Conservation (phyloP, 306 rosid genomes). For the Prosopis cineraria region DNA sequence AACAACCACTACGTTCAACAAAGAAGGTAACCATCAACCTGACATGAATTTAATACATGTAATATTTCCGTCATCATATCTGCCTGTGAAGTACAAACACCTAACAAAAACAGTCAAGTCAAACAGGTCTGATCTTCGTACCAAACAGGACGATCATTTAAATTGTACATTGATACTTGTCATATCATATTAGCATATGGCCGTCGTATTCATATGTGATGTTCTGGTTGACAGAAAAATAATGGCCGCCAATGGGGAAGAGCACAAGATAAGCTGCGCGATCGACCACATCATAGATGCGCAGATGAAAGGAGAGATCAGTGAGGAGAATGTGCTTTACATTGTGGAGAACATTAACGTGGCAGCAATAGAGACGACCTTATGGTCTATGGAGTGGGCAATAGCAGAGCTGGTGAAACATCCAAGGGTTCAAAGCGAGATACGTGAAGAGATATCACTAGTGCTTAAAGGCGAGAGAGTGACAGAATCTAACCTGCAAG, state of each 20-base stretch:
- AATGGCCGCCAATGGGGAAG: conserved; percentile 67
- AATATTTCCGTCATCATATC: too few species aligned
- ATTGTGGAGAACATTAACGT: conserved; percentile 84
- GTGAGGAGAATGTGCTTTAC: conserved; percentile 73
- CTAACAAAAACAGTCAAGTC: too few species aligned
- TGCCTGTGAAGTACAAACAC: too few species aligned
- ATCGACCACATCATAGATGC: conserved; percentile 89
- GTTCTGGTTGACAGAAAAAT: conserved; percentile 46
- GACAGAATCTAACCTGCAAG: conserved; percentile 67
- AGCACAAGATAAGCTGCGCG: conserved; percentile 73
- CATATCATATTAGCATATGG: too few species aligned
- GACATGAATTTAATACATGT: neutral
- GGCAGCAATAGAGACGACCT: conserved; percentile 85
- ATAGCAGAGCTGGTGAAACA: conserved; percentile 83
- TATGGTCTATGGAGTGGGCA: conserved; percentile 95
- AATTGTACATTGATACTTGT: too few species aligned
- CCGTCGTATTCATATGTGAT: neutral
- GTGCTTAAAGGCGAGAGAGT: conserved; percentile 57
- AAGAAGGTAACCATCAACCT: conserved; percentile 52
- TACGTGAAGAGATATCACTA: conserved; percentile 63
- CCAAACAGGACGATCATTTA: too few species aligned
- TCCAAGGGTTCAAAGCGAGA: conserved; percentile 62
- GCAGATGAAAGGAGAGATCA: conserved; percentile 75
- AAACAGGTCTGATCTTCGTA: too few species aligned
- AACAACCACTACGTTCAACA: conserved; percentile 57